Base-by-base conservation (phyloP, 805 yeast genomes). In the Maudiozyma pseudohumilis region DNA sequence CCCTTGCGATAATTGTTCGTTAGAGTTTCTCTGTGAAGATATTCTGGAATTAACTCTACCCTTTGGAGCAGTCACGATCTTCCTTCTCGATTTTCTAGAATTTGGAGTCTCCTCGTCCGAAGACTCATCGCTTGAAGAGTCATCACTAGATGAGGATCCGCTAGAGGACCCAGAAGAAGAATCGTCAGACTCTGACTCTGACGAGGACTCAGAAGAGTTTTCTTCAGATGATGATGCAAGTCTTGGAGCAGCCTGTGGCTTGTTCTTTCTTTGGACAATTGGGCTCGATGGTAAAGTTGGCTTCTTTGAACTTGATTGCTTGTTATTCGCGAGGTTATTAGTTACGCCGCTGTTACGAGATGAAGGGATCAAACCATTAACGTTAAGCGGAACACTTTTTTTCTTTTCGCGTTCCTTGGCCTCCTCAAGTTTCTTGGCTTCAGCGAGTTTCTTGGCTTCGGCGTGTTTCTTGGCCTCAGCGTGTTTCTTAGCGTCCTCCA, bases 11-110 rank as follows among this genome's bases (percentile, higher is more conserved):
- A 19, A 4, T 11, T 11, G 7, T 5, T 29, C 32, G 20, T 19
- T 19, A 4, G 23, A 18, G 7, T 19, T 15, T 15, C 26, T 31
- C 20, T 41, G 37, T 1, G 46, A 37, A 6, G 45, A 35, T 3
- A 42, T 45, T 21, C 47, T 46, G 1, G 52, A 29, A 24, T 24
- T 17, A 34, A 11, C 43, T 3, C 56, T 39, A n/a, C 59, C 63
- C 38, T 55, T 62, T 15, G 77, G 77, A 2, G 74, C 64, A 28
- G 66, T 65, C 4, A 72, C 77, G 15, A 69, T 63, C n/a, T 53
- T 48, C 40, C 72, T 59, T 39, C 68, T 61, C 3, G 48, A 35
- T 12, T 35, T 39, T 29, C 47, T 43, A 21, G 56, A 44, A 12
- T 55, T 52, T 2, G 35, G 24, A 3, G 42, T 34, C 11, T 39